Base-by-base conservation (phyloP, 345 rosid genomes). In the Hirschfeldia incana region DNA sequence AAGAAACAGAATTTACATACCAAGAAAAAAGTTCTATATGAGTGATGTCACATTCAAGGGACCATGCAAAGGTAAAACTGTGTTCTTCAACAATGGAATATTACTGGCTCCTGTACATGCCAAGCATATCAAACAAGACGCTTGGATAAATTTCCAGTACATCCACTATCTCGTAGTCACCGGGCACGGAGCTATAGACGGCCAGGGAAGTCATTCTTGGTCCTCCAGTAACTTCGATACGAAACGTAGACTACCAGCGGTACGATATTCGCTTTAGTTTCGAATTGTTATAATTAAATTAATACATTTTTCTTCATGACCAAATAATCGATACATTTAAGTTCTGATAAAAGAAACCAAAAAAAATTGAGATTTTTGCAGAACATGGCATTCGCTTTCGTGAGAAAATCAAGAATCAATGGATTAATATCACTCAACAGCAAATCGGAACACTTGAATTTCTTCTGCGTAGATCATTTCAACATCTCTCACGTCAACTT, bases 361-460 rank as follows among this genome's bases (percentile, higher is more conserved):
- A 8, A 8, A 8, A 39, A 39, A 39, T 39, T 39, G 44, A 39
- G 12, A 39, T 34, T 34, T 34, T 46, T 64, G 60, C 12, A 69
- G 80, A 68, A 30, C 53, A 76, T 76, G 21, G 68, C 27, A 44
- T 76, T 69, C 69, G 9, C 61, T 46, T 69, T 69, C 51, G 80
- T 76, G 33, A 69, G n/a, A 6, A 10, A 76, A 16, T 69, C 80
- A 29, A 69, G 33, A 55, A 46, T 76, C 6, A 44, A 12, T 44
- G 15, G 63, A 2, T 39, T 76, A 61, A 68, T 6, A 30, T 76
- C 69, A 59, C 17, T 69, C 8, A 76, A 76, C 75, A 76, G 75
- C 74, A 76, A 69, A 67, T 29, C n/a, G 1, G 71, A 2, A 34
- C 80, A 76, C 60, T 76, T 76, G 36, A 29, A 32, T 33, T 29